A percentile compares a stretch with the other conserved stretches of the same genome.
Conservation (phyloP, 208 protist genomes). For the Trypanosoma scelopori region DNA sequence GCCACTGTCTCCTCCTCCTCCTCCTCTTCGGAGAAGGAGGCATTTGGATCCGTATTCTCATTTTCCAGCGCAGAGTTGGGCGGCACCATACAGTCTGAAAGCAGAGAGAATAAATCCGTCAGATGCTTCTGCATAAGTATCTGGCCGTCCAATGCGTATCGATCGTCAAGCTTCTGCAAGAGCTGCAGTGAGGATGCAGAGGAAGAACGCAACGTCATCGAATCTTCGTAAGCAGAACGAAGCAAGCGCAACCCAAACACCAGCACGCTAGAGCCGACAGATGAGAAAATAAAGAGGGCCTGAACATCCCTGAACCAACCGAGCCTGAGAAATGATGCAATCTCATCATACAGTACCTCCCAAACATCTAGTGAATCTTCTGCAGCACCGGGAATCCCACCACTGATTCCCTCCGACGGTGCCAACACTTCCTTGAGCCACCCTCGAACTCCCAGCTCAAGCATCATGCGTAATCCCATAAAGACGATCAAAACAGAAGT, state of each 20-base stretch:
- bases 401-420: not conserved
- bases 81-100: not conserved
- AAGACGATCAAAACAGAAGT: conserved; percentile 13
- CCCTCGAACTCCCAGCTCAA: conserved; percentile 10
- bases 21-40: not conserved
- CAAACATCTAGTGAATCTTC: not conserved
- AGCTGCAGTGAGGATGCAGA: conserved; percentile 1
- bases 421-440: conserved; percentile 16
- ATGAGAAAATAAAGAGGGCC: conserved; percentile 22
- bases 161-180: conserved; percentile 16
- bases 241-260: conserved; percentile 24
- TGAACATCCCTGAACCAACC: conserved; percentile 27
- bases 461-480: conserved; percentile 20
- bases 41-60: not conserved
- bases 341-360: conserved; percentile 8
- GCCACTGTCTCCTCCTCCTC: conserved; percentile 2
- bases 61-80: not conserved
- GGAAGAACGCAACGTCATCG: not conserved
- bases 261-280: conserved; percentile 18
- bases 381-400: not conserved
- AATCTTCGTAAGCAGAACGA: conserved; percentile 17
- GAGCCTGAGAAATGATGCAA: conserved; percentile 12
- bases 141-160: conserved; percentile 1
- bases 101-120: conserved; percentile 3
- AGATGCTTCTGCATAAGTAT: conserved; percentile 15